Base-by-base conservation (phyloP, 1,284 basidiomycete genomes). In the Clitocybe nebularis region DNA sequence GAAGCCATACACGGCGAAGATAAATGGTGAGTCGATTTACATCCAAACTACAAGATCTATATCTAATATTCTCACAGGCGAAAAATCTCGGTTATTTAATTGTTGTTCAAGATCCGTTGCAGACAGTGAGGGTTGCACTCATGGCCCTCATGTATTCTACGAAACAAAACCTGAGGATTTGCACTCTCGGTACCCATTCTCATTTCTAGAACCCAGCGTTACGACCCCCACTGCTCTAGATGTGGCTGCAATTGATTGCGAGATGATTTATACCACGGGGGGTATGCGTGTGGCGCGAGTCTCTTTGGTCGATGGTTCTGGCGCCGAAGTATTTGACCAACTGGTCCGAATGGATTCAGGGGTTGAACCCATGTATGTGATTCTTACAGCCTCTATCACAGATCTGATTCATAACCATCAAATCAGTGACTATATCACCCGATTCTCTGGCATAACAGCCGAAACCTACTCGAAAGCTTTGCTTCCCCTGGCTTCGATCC, bases 241-340 rank as follows among this genome's bases (percentile, higher is more conserved):
- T 41, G 77, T 93, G 1, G 85, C 84, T 4, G 89, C 87, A 0
- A 66, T 95, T 39, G 93, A 95, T 61, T 94, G 89, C 59, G 93
- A 97, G 62, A 92, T 96, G 88, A 75, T 94, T 19, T 93, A 91
- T 64, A 89, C 90, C 0, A 93, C 92, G 0, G 86, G 85, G 4
- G 93, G 93, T 0, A 79, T 90, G 71, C 80, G 84, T 17, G 78
- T 94, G 5, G 93, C 91, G 3, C 78, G 93, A 4, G 81, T 94
- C 1, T 94, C 93, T 0, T 77, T 93, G 3, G 80, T 96, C 1
- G 85, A 93, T 54, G 81, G 81, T 5, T 61, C 73, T 0, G 92
- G 90, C 0, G 64, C 68, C 14, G 68, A 79, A 41, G 72, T 95
- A 0, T 83, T 93, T 40, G 93, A 97, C 59, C 79, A 94, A 59